A percentile compares a stretch with the other conserved stretches of the same genome.
phyloP scores from a whole-genome alignment of 169 alveolate genomes.

The Plasmodium falciparum region DNA sequence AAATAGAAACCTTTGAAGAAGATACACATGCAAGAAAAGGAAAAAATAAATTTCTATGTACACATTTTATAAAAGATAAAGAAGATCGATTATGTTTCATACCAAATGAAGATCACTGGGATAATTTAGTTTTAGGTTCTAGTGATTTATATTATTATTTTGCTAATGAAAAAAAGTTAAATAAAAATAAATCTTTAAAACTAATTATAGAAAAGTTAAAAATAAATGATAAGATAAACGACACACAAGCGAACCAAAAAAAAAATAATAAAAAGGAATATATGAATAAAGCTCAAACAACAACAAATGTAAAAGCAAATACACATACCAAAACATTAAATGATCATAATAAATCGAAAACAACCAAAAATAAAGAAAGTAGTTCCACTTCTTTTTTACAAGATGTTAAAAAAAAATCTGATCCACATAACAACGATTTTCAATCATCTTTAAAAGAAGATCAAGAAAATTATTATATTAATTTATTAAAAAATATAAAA shows the following conservation, averaged over 20 bases:
- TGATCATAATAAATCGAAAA: conserved; percentile 5
- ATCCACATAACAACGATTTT: not conserved
- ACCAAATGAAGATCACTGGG: conserved; percentile 61
- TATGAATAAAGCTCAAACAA: too few species aligned
- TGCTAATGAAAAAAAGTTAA: conserved; percentile 27
- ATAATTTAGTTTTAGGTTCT: conserved; percentile 43
- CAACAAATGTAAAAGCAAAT: not conserved
- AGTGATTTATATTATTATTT: conserved; percentile 58
- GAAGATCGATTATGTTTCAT: conserved; percentile 45
- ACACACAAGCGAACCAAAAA: not conserved
- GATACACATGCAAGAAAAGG: conserved; percentile 18
- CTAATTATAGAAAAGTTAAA: conserved; percentile 41
- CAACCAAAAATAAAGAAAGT: not conserved
- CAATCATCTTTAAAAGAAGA: conserved; percentile 22
- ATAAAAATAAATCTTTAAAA: conserved; percentile 40
- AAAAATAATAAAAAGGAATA: not conserved
- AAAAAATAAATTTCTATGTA: conserved; percentile 46
- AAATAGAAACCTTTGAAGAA: conserved; percentile 19
- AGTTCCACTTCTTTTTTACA: not conserved
- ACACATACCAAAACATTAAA: not conserved
- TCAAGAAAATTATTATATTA: conserved; percentile 50
- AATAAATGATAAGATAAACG: conserved; percentile 1
- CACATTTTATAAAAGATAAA: conserved; percentile 32
- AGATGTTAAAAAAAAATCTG: not conserved
- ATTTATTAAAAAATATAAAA: conserved; percentile 19